phyloP scores from a whole-genome alignment of 179 eudicot genomes.

The Spergularia azorica region DNA sequence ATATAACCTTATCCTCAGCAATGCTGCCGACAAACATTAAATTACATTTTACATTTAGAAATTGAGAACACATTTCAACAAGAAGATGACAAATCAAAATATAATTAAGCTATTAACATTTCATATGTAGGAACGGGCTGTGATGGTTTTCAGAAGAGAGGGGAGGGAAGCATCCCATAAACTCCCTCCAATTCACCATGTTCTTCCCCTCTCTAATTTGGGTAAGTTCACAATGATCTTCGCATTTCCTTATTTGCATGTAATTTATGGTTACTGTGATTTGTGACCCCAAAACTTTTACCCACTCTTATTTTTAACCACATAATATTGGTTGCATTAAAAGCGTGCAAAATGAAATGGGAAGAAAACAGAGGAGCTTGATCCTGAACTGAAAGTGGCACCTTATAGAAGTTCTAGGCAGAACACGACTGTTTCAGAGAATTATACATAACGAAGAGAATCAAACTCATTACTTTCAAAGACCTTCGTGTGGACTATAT shows the following conservation, averaged over 20 bases:
- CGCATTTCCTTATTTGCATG: no score
- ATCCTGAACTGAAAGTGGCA: not conserved
- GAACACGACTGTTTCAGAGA: not conserved
- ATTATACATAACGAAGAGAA: not conserved
- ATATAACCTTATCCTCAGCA: slow-evolving; percentile 93
- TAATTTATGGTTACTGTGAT: no score
- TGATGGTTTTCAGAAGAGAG: not conserved
- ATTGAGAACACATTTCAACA: not conserved
- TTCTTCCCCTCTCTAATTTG: no score
- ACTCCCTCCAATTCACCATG: not conserved
- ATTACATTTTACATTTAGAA: slow-evolving; percentile 20
- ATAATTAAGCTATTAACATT: not conserved
- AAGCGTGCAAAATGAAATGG: no score
- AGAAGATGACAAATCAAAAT: slow-evolving; percentile 15
- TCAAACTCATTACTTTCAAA: not conserved
- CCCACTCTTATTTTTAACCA: no score
- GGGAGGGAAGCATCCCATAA: not conserved
- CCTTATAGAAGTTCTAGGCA: not conserved
- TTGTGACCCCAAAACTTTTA: no score
- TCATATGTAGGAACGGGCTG: not conserved
- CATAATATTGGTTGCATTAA: no score
- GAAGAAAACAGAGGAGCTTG: not conserved
- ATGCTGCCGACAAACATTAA: slow-evolving; percentile 61
- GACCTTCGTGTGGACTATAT: not conserved
- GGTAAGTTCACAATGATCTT: no score